These are phyloP conservation scores for Stachybotrys echinatus DNA, from an alignment of 2,329 filamentous ascomycete species.

Conservation along the genomic window DNA sequence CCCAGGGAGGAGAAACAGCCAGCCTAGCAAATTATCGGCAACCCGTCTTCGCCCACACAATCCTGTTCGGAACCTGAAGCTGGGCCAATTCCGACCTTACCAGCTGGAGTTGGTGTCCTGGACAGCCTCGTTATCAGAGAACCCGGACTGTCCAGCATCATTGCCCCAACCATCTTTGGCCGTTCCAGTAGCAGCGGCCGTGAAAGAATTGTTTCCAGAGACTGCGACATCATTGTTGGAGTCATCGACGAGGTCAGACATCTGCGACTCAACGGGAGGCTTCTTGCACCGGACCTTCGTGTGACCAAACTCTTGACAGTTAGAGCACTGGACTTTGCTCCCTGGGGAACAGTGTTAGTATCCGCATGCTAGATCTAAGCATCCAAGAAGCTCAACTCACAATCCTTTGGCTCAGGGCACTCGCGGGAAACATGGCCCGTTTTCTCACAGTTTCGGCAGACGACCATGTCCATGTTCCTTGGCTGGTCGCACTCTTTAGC, in stretches of 20 bases:
- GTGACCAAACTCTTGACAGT: slow-evolving; percentile 32
- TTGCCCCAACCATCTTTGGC: slow-evolving; percentile 3
- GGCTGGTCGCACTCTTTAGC: slow-evolving; percentile 44
- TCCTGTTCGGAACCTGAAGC: no score
- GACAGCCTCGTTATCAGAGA: slow-evolving; percentile 10
- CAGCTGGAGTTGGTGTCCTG: neutral
- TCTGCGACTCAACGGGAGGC: slow-evolving; percentile 9
- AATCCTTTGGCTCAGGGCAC: slow-evolving; percentile 50
- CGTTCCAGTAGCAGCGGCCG: no score
- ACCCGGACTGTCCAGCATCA: slow-evolving; percentile 1
- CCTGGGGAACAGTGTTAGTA: slow-evolving; percentile 19
- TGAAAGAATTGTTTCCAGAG: neutral
- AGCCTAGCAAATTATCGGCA: neutral
- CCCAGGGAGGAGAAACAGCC: neutral
- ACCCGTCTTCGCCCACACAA: neutral
- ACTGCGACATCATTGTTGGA: neutral
- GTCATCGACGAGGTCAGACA: slow-evolving; percentile 10
- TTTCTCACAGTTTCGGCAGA: slow-evolving; percentile 57
- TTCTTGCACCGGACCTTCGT: slow-evolving; percentile 33
- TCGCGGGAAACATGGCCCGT: slow-evolving; percentile 58
- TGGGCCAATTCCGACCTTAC: no score
- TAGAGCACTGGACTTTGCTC: slow-evolving; percentile 32
- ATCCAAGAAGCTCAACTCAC: slow-evolving; percentile 16
- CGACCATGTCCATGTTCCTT: slow-evolving; percentile 38
- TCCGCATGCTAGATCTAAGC: neutral